Evolutionary conservation across 2,329 filamentous ascomycete species (phyloP).

Genomic region (Berkeleyomyces basicola): DNA sequence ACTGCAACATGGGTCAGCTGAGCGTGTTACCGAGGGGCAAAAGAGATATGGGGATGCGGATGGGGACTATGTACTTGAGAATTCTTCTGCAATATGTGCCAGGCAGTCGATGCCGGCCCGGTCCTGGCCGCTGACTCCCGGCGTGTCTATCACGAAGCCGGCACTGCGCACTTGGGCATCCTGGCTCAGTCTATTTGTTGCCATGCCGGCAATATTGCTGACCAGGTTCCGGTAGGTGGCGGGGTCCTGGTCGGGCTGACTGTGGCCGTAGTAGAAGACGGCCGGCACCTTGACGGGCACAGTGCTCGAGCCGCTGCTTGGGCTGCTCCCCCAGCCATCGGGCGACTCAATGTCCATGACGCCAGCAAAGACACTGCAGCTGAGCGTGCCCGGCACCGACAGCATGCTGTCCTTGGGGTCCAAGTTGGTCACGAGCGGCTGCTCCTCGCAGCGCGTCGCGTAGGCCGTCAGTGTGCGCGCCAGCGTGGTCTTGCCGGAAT

Average conservation of each 20-base stretch:
- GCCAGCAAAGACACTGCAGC: slow-evolving; percentile 70
- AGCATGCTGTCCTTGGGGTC: slow-evolving; percentile 70
- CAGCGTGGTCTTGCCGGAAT: slow-evolving; percentile 70
- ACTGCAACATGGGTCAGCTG: slow-evolving; percentile 27
- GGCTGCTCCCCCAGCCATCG: slow-evolving; percentile 76
- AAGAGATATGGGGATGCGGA: neutral
- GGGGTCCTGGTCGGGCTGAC: slow-evolving; percentile 54
- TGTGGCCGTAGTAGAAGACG: slow-evolving; percentile 73
- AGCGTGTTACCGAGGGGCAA: too few relatives aligned
- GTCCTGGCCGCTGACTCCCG: slow-evolving; percentile 49
- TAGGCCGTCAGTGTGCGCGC: slow-evolving; percentile 64
- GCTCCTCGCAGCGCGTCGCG: slow-evolving; percentile 54
- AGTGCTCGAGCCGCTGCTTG: slow-evolving; percentile 74
- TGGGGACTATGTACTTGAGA: slow-evolving; percentile 26
- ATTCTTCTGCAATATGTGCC: slow-evolving; percentile 51
- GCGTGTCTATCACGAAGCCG: slow-evolving; percentile 76
- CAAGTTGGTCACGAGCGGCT: slow-evolving; percentile 70
- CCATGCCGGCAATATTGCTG: slow-evolving; percentile 61
- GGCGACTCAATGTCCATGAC: slow-evolving; percentile 67
- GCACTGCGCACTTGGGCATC: slow-evolving; percentile 53
- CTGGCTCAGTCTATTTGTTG: slow-evolving; percentile 60
- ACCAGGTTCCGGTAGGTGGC: slow-evolving; percentile 57
- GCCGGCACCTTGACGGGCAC: slow-evolving; percentile 85
- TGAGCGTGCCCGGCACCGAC: slow-evolving; percentile 64
- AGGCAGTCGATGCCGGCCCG: slow-evolving; percentile 59